A percentile compares a stretch with the other conserved stretches of the same genome.
These are phyloP conservation scores for Rugosomyces carneus DNA, from an alignment of 1,284 basidiomycete genomes.

Conservation along the genomic window DNA sequence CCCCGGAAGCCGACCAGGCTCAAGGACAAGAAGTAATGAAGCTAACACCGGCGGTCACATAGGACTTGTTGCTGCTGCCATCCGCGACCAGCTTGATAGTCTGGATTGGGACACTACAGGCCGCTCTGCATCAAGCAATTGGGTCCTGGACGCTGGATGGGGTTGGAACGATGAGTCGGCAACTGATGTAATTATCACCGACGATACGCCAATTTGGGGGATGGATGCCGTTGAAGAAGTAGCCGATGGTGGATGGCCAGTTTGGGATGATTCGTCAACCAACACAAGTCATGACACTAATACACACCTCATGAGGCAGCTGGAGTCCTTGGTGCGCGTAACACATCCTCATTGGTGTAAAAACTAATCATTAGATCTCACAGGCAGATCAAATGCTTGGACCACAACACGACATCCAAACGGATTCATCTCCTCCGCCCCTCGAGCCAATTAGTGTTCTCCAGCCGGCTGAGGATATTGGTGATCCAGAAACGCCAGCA, in stretches of 20 bases:
- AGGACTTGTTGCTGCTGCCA: constrained; percentile 12
- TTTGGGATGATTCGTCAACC: constrained; percentile 14
- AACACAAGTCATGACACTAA: constrained; percentile 15
- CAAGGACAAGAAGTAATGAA: background rate
- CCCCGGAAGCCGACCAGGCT: background rate
- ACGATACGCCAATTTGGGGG: constrained; percentile 9
- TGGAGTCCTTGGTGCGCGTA: constrained; percentile 23
- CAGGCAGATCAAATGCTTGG: constrained; percentile 17
- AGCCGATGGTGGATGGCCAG: constrained; percentile 9
- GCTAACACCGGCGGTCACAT: constrained; percentile 1
- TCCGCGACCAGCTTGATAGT: background rate
- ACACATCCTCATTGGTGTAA: background rate
- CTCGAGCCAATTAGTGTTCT: constrained; percentile 8
- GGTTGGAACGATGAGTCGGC: constrained; percentile 14
- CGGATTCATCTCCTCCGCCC: constrained; percentile 10
- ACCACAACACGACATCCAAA: constrained; percentile 9
- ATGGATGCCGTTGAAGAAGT: constrained; percentile 13
- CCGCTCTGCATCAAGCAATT: background rate
- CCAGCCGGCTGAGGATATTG: background rate
- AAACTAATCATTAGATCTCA: background rate
- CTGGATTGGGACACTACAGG: background rate
- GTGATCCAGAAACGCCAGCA: background rate
- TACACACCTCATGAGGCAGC: constrained; percentile 20
- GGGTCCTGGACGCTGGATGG: constrained; percentile 14
- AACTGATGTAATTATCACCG: background rate